phyloP scores from a whole-genome alignment of 1,284 basidiomycete genomes.

The Fomitopsis schrenkii region DNA sequence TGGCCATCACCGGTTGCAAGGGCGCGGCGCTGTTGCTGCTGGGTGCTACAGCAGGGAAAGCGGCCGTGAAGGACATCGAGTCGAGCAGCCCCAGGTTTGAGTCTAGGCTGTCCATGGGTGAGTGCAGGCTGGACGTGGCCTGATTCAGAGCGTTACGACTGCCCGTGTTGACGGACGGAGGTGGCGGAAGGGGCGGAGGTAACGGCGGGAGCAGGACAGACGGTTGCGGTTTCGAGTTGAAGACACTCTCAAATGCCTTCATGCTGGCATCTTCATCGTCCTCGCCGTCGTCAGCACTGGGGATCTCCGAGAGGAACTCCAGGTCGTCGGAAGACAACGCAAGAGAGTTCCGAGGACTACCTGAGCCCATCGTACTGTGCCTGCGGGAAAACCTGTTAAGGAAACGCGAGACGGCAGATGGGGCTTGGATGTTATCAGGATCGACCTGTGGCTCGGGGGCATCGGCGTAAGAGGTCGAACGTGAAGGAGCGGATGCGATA shows the following conservation, averaged over 20 bases:
- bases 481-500: not conserved
- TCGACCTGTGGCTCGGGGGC: constrained; percentile 20
- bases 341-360: constrained; percentile 44
- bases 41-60: not conserved
- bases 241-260: constrained; percentile 33
- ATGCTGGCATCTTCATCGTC: constrained; percentile 24
- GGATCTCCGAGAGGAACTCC: constrained; percentile 72
- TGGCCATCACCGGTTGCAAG: constrained; percentile 1
- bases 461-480: constrained; percentile 18
- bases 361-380: constrained; percentile 28
- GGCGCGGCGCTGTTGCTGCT: not conserved
- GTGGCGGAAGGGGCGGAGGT: constrained; percentile 7
- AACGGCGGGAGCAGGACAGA: constrained; percentile 41
- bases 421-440: constrained; percentile 14
- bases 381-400: constrained; percentile 61
- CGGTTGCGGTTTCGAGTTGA: constrained; percentile 39
- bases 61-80: not conserved
- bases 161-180: constrained; percentile 10
- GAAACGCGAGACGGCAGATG: constrained; percentile 68
- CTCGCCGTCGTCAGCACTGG: constrained; percentile 44
- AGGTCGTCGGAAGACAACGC: constrained; percentile 68
- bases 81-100: constrained; percentile 10
- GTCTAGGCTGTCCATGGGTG: constrained; percentile 9
- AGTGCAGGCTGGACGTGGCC: not conserved
- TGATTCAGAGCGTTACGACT: not conserved